Evolutionary conservation across 116 monocot species (phyloP).

Genomic region (Phalaenopsis hybrid): DNA sequence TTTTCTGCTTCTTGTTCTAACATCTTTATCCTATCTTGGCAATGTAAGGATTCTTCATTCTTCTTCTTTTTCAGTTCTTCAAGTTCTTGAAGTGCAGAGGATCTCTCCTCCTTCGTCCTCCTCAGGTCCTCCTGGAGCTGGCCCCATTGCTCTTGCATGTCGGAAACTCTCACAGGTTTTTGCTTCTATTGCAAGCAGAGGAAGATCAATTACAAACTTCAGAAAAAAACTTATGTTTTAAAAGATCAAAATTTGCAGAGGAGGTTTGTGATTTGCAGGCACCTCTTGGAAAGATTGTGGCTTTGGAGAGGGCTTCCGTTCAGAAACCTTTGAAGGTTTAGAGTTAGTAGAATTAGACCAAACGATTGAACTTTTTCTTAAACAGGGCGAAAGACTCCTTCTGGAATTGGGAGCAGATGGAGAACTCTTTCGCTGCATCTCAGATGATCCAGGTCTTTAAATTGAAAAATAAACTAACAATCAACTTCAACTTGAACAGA

Average conservation of each 20-base stretch:
- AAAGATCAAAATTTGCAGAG: not conserved
- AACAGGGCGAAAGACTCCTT: not conserved
- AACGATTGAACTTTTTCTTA: not conserved
- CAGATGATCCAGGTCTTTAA: conserved; percentile 5
- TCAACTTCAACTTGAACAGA: not conserved
- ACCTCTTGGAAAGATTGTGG: conserved; percentile 7
- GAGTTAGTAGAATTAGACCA: conserved; percentile 1
- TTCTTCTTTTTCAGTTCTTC: conserved; percentile 29
- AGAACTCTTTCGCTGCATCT: conserved; percentile 3
- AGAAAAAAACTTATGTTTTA: not conserved
- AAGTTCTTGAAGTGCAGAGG: conserved; percentile 29
- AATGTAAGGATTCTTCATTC: not conserved
- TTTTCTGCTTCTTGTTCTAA: conserved; percentile 45
- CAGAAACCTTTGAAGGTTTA: conserved; percentile 8
- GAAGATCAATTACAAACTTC: not conserved
- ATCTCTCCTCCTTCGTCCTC: conserved; percentile 27
- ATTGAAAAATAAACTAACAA: not conserved
- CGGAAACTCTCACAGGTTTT: conserved; percentile 5
- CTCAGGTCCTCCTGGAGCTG: conserved; percentile 46
- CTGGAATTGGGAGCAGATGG: not conserved
- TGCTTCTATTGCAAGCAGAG: conserved; percentile 3
- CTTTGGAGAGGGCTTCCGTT: conserved; percentile 15
- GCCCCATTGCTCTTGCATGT: conserved; percentile 24
- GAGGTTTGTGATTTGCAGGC: not conserved
- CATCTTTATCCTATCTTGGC: conserved; percentile 12